These are phyloP conservation scores for Ochromonadaceae sp. DNA, from an alignment of 352 stramenopile genomes.

Conservation along the genomic window DNA sequence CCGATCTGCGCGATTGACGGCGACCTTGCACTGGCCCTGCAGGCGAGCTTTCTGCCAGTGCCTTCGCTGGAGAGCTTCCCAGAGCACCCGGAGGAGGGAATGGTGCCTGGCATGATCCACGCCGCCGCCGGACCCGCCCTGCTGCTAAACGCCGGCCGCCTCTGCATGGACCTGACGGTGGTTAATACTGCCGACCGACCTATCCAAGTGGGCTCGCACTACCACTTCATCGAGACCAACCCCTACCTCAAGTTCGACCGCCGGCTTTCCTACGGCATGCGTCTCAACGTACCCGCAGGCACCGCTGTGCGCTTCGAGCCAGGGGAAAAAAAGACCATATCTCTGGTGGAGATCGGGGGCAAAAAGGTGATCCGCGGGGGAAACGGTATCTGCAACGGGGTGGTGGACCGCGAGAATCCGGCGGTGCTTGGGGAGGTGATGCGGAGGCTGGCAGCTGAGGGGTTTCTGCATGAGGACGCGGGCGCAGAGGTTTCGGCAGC, in stretches of 20 bases:
- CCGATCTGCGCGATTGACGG: slow-evolving; percentile 69
- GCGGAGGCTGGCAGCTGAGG: slow-evolving; percentile 26
- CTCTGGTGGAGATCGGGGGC: slow-evolving; percentile 74
- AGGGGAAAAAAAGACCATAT: slow-evolving; percentile 82
- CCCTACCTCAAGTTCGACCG: slow-evolving; percentile 83
- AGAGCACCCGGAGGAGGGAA: slow-evolving; percentile 16
- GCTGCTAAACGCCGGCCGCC: slow-evolving; percentile 57
- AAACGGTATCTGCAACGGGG: slow-evolving; percentile 64
- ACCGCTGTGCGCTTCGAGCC: slow-evolving; percentile 81
- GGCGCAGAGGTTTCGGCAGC: not conserved
- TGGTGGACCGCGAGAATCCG: slow-evolving; percentile 31
- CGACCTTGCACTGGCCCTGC: slow-evolving; percentile 70
- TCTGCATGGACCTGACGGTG: slow-evolving; percentile 61
- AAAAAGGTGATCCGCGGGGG: slow-evolving; percentile 57
- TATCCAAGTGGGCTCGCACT: slow-evolving; percentile 75
- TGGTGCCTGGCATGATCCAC: slow-evolving; percentile 25
- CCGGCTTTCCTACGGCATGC: slow-evolving; percentile 59
- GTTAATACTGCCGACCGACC: slow-evolving; percentile 74
- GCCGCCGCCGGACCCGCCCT: slow-evolving; percentile 39
- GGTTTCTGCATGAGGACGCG: slow-evolving; percentile 24
- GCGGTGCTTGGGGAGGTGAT: slow-evolving; percentile 36
- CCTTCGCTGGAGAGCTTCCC: slow-evolving; percentile 53
- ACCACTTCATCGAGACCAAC: slow-evolving; percentile 90
- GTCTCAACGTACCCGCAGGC: slow-evolving; percentile 68
- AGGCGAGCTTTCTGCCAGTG: slow-evolving; percentile 78